Conservation (phyloP, 495 filamentous ascomycete species). For the Neurospora discreta region DNA sequence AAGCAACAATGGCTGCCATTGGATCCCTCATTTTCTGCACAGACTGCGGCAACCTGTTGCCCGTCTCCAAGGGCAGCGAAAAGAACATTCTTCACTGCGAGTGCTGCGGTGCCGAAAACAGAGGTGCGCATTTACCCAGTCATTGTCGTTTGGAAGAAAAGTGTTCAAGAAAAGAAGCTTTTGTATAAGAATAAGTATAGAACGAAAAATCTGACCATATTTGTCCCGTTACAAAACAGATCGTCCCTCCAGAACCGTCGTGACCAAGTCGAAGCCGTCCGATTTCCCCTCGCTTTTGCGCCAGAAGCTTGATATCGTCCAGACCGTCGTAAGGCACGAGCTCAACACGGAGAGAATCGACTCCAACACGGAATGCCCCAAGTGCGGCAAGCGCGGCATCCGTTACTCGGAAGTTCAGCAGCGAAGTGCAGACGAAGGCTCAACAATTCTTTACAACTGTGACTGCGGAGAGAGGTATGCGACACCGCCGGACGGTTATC, state of each 20-base stretch:
- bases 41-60: slow-evolving; percentile 84
- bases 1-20: slow-evolving; percentile 61
- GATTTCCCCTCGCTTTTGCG: slow-evolving; percentile 82
- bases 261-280: slow-evolving; percentile 74
- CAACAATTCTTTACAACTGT: slow-evolving; percentile 80
- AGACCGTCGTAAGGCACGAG: slow-evolving; percentile 69
- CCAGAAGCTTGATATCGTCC: slow-evolving; percentile 72
- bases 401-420: slow-evolving; percentile 77
- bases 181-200: no score
- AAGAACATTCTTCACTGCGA: slow-evolving; percentile 70
- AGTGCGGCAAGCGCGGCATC: slow-evolving; percentile 75
- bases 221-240: slow-evolving; percentile 53
- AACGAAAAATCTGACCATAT: slow-evolving; percentile 1
- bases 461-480: slow-evolving; percentile 75
- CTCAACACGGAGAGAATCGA: slow-evolving; percentile 65
- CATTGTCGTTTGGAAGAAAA: neutral
- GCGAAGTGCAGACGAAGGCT: slow-evolving; percentile 89
- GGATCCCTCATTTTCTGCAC: slow-evolving; percentile 90
- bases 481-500: neutral
- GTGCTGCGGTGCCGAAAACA: slow-evolving; percentile 73
- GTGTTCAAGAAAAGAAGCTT: no score
- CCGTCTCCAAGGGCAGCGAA: slow-evolving; percentile 60
- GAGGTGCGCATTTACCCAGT: slow-evolving; percentile 42
- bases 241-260: slow-evolving; percentile 63
- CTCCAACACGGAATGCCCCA: slow-evolving; percentile 56